These are phyloP conservation scores for Metarhizium sp. DNA, from an alignment of 2,329 filamentous ascomycete genomes.

Conservation along the genomic window DNA sequence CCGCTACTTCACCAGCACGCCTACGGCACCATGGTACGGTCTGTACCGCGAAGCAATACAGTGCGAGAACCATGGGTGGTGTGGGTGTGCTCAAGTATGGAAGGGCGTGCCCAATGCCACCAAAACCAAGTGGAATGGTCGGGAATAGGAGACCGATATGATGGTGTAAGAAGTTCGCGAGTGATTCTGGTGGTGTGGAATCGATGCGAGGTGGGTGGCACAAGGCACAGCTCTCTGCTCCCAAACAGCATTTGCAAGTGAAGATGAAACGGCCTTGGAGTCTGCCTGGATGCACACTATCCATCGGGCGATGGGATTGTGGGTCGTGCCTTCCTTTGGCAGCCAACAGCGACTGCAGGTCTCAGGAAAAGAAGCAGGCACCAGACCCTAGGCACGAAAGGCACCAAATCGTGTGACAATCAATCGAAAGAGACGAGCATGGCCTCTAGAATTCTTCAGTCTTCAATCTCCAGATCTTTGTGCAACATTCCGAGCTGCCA, in stretches of 20 bases:
- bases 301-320: background rate
- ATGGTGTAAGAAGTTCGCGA: background rate
- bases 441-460: background rate
- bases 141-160: background rate
- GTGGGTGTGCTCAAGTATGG: background rate
- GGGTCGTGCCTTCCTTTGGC: background rate
- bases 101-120: background rate
- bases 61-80: background rate
- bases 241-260: background rate
- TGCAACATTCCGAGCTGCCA: background rate
- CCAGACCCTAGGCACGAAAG: background rate
- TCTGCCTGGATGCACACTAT: background rate
- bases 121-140: background rate
- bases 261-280: background rate
- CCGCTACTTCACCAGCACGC: background rate
- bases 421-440: background rate
- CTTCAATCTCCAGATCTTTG: background rate
- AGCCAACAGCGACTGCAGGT: background rate
- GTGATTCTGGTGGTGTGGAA: background rate
- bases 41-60: background rate
- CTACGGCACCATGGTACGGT: background rate
- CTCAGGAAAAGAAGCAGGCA: background rate
- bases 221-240: background rate
- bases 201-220: background rate
- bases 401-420: background rate